phyloP scores from a whole-genome alignment of 768 basidiomycete genomes.

The Lactarius vividus region DNA sequence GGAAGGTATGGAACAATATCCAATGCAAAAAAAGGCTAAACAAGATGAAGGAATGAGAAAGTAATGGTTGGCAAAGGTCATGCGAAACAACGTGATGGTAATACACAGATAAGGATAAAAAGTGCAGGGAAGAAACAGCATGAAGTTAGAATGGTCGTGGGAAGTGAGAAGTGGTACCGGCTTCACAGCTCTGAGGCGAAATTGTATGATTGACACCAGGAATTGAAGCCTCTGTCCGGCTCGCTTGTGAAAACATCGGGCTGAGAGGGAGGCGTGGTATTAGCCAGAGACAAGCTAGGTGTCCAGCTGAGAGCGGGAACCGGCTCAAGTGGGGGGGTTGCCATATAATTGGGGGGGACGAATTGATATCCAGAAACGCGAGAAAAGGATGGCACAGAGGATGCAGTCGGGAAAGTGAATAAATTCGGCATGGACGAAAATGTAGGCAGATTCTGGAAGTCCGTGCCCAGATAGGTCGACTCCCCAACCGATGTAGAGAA shows the following conservation, averaged over 20 bases:
- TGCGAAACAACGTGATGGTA: neutral
- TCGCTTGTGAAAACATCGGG: neutral
- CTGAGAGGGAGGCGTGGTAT: neutral
- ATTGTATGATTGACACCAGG: conserved; percentile 4
- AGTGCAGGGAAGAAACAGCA: neutral
- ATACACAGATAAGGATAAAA: neutral
- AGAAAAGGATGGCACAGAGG: neutral
- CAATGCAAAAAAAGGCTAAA: neutral
- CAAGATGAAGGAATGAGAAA: neutral
- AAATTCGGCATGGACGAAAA: neutral
- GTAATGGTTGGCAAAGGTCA: neutral
- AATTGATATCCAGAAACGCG: neutral
- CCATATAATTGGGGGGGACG: neutral
- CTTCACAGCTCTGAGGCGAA: neutral
- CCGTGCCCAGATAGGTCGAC: neutral
- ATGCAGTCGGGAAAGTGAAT: neutral
- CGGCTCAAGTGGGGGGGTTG: neutral
- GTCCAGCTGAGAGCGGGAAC: neutral
- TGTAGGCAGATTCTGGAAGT: neutral
- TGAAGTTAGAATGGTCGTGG: neutral
- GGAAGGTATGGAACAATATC: neutral
- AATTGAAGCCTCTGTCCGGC: neutral
- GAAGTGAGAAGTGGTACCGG: neutral
- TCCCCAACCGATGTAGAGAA: neutral
- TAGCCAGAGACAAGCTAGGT: neutral